phyloP scores from a whole-genome alignment of 208 protist species.

The Leishmania martiniquensis region DNA sequence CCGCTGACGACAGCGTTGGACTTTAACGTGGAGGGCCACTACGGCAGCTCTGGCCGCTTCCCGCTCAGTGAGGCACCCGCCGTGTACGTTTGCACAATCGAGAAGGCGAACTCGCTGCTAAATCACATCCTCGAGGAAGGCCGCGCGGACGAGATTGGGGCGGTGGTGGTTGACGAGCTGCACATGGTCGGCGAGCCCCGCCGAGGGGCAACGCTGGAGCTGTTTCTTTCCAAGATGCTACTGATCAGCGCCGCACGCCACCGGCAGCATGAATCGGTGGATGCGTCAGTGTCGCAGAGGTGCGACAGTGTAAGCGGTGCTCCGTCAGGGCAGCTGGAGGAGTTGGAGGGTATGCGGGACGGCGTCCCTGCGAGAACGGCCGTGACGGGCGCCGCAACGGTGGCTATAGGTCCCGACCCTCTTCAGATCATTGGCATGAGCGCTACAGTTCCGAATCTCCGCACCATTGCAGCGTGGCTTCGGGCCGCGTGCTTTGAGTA shows the following conservation, averaged over 20 bases:
- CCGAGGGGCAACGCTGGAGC: slow-evolving; percentile 87
- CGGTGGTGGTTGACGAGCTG: slow-evolving; percentile 94
- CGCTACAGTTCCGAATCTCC: slow-evolving; percentile 92
- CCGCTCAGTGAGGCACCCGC: slow-evolving; percentile 50
- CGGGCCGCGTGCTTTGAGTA: slow-evolving; percentile 70
- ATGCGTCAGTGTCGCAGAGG: not conserved
- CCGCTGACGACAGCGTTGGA: slow-evolving; percentile 58
- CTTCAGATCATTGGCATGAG: slow-evolving; percentile 94
- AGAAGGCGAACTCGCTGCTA: slow-evolving; percentile 93
- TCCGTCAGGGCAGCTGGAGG: not conserved
- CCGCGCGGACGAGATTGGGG: slow-evolving; percentile 63
- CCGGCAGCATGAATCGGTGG: slow-evolving; percentile 3
- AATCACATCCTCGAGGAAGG: slow-evolving; percentile 84
- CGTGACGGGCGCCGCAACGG: not conserved
- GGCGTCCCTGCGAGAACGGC: not conserved
- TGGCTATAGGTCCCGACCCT: slow-evolving; percentile 11
- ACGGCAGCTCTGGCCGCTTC: slow-evolving; percentile 69
- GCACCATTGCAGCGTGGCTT: slow-evolving; percentile 81
- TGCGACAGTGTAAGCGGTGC: not conserved
- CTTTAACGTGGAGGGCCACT: slow-evolving; percentile 88
- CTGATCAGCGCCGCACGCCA: slow-evolving; percentile 31
- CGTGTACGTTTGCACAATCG: slow-evolving; percentile 93
- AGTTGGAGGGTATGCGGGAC: not conserved
- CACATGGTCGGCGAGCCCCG: slow-evolving; percentile 94
- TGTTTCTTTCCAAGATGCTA: slow-evolving; percentile 86